These are phyloP conservation scores for Rhodotorula paludigena DNA, from an alignment of 768 basidiomycete species.

Conservation along the genomic window DNA sequence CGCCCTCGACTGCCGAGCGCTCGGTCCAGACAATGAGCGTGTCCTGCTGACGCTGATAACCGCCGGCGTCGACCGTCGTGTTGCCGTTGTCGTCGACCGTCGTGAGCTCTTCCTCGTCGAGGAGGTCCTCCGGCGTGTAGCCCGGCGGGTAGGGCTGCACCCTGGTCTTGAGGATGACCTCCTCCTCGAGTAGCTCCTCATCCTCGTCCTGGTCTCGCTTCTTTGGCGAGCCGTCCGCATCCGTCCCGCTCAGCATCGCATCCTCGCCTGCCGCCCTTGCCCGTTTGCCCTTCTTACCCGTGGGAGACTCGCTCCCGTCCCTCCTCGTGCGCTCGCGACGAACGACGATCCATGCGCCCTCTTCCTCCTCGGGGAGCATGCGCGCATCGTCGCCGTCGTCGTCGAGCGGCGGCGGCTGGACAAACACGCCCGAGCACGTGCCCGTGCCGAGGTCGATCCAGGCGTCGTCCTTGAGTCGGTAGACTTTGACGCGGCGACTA, in stretches of 20 bases:
- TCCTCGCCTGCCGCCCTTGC: not conserved
- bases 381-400: slow-evolving; percentile 64
- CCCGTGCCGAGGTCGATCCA: slow-evolving; percentile 98
- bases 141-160: slow-evolving; percentile 43
- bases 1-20: slow-evolving; percentile 50
- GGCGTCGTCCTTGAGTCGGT: slow-evolving; percentile 80
- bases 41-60: slow-evolving; percentile 56
- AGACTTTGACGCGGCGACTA: slow-evolving; percentile 60
- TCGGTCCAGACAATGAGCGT: slow-evolving; percentile 99
- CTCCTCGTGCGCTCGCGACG: slow-evolving; percentile 68
- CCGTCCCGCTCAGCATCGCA: not conserved
- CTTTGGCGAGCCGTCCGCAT: too few species aligned
- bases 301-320: slow-evolving; percentile 71
- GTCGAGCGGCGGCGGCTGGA: slow-evolving; percentile 44
- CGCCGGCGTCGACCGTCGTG: slow-evolving; percentile 23
- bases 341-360: slow-evolving; percentile 54
- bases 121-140: slow-evolving; percentile 15
- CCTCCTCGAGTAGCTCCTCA: not conserved
- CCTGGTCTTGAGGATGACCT: slow-evolving; percentile 49
- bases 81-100: slow-evolving; percentile 25
- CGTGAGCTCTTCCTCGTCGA: slow-evolving; percentile 27
- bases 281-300: slow-evolving; percentile 78
- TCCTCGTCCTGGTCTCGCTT: not conserved
- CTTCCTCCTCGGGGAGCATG: slow-evolving; percentile 11
- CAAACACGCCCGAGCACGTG: slow-evolving; percentile 58